phyloP scores from a whole-genome alignment of 352 stramenopile genomes.

The Thalassiosira livingstoniorum region DNA sequence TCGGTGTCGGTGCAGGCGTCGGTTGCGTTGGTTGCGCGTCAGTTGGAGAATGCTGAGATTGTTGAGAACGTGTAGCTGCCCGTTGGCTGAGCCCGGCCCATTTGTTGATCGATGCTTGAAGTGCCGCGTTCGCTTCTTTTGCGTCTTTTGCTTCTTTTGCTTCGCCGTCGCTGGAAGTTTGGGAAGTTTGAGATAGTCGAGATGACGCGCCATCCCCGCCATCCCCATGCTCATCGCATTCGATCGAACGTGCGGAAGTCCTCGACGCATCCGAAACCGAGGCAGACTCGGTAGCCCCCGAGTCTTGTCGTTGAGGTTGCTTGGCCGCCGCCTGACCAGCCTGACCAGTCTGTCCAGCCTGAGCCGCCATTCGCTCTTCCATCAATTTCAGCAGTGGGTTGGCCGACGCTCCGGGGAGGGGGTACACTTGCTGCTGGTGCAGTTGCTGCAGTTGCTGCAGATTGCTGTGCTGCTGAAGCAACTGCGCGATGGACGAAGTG shows the following conservation, averaged over 20 bases:
- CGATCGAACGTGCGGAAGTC: too few species aligned
- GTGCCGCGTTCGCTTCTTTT: conserved; percentile 9
- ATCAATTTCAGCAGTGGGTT: conserved; percentile 59
- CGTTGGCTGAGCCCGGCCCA: conserved; percentile 34
- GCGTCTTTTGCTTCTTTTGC: not conserved
- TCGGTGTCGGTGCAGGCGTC: not conserved
- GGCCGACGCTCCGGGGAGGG: not conserved
- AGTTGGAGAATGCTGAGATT: not conserved
- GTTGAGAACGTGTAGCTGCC: not conserved
- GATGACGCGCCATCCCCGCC: too few species aligned
- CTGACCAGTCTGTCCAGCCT: not conserved
- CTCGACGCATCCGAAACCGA: too few species aligned
- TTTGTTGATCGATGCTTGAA: conserved; percentile 55
- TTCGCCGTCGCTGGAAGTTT: not conserved
- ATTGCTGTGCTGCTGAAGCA: not conserved
- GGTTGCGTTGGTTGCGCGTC: not conserved
- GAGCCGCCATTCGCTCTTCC: conserved; percentile 43
- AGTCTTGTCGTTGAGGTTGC: too few species aligned
- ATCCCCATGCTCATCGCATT: not conserved
- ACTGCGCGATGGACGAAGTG: not conserved
- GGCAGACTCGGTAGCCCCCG: too few species aligned
- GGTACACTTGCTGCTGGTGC: not conserved
- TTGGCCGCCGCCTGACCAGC: too few species aligned
- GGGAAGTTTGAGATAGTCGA: too few species aligned
- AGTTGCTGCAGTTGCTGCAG: conserved; percentile 4